Conservation (phyloP, 305 asterid genomes). For the Solanum aculeatissimum region DNA sequence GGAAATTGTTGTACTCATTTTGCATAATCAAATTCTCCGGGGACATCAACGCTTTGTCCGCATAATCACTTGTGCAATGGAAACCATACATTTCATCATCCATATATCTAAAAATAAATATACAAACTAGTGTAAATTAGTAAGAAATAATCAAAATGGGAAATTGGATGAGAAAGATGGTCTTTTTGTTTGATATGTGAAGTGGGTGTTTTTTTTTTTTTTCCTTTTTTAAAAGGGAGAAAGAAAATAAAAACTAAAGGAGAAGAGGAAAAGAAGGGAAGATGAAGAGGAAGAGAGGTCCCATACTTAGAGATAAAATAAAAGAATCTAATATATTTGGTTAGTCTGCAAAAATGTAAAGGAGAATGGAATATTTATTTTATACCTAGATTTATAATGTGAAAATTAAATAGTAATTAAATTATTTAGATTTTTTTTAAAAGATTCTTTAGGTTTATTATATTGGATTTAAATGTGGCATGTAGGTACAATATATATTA, state of each 20-base stretch:
- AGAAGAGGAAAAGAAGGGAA: neutral
- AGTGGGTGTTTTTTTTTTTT: neutral
- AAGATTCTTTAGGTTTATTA: neutral
- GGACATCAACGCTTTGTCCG: slow-evolving; percentile 47
- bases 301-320: neutral
- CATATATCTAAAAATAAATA: neutral
- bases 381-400: neutral
- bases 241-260: neutral
- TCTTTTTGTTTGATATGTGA: neutral
- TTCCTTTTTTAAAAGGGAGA: neutral
- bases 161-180: neutral
- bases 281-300: neutral
- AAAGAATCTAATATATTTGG: neutral
- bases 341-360: neutral
- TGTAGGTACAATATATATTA: neutral
- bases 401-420: neutral
- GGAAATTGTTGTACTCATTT: slow-evolving; percentile 19
- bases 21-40: slow-evolving; percentile 43
- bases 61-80: slow-evolving; percentile 24
- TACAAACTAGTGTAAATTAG: neutral
- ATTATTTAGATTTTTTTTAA: neutral
- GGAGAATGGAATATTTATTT: neutral
- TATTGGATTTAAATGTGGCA: neutral
- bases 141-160: neutral
- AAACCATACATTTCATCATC: slow-evolving; percentile 39